A percentile compares a stretch with the other conserved stretches of the same genome.
Evolutionary conservation across 768 basidiomycete genomes (phyloP).

Genomic region (Stropharia rugosoannulata): DNA sequence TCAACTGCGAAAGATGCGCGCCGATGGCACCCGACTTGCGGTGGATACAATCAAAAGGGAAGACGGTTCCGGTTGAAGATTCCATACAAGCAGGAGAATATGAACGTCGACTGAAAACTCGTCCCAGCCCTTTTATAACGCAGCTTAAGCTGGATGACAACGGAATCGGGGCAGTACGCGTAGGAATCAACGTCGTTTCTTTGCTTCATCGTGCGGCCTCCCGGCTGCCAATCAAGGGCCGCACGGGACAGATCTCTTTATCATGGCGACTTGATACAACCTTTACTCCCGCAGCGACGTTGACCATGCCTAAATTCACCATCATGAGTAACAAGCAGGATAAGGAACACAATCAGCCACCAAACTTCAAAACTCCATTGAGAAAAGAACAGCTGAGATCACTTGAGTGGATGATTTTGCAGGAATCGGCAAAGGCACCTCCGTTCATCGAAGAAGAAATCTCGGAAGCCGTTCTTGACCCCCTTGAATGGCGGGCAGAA

Average conservation of each 20-base stretch:
- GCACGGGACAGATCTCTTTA: conserved; percentile 46
- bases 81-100: conserved; percentile 85
- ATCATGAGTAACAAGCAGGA: conserved; percentile 79
- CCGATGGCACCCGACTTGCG: conserved; percentile 73
- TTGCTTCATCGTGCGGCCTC: conserved; percentile 85
- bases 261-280: conserved; percentile 86
- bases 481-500: conserved; percentile 93
- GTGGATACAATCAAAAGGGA: conserved; percentile 68
- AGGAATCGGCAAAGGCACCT: conserved; percentile 60
- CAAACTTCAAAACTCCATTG: conserved; percentile 71
- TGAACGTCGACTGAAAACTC: conserved; percentile 82
- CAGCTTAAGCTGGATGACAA: conserved; percentile 70
- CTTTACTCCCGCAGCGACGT: conserved; percentile 63
- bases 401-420: conserved; percentile 87
- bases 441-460: conserved; percentile 95
- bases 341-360: conserved; percentile 70
- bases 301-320: conserved; percentile 60
- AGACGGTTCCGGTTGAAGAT: conserved; percentile 75
- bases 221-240: conserved; percentile 63
- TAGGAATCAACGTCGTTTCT: conserved; percentile 87
- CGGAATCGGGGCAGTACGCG: conserved; percentile 67
- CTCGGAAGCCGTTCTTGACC: conserved; percentile 82
- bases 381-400: conserved; percentile 89
- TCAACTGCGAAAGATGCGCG: conserved; percentile 77
- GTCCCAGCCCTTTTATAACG: conserved; percentile 85